phyloP scores from a whole-genome alignment of 306 rosid species.

The Glycyrrhiza uralensis region DNA sequence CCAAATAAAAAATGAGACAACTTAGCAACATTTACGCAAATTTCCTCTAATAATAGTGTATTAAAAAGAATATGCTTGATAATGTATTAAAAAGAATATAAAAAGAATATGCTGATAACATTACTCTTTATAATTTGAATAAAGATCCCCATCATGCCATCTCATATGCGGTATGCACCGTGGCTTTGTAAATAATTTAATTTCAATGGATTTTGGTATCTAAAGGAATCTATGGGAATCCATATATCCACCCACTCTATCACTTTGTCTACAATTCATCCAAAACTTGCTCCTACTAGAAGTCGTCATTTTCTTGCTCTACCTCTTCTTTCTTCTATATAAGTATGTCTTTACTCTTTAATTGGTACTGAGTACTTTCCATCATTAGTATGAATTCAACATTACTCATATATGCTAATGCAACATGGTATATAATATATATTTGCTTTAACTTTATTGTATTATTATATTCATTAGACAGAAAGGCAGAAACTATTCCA shows the following conservation, averaged over 20 bases:
- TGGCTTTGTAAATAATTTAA: neutral
- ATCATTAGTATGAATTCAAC: neutral
- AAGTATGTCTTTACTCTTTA: neutral
- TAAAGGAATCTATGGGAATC: conserved; percentile 31
- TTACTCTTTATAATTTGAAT: neutral
- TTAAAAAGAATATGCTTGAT: no score
- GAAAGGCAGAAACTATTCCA: neutral
- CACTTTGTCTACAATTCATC: neutral
- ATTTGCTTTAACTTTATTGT: neutral
- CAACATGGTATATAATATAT: neutral
- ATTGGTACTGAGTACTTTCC: neutral
- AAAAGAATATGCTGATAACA: no score
- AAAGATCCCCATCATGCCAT: neutral
- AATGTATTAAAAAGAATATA: no score
- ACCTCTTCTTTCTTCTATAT: neutral
- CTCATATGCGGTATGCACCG: neutral
- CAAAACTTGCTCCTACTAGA: neutral
- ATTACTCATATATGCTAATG: no score
- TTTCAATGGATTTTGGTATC: neutral
- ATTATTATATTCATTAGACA: neutral
- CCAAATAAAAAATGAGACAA: no score
- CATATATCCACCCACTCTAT: neutral
- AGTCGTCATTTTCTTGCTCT: neutral
- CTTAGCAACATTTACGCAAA: no score
- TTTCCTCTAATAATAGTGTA: no score